A percentile compares a stretch with the other conserved stretches of the same genome.
Evolutionary conservation across 176 grass and related monocot genomes (phyloP).

Genomic region (Juncus effusus): DNA sequence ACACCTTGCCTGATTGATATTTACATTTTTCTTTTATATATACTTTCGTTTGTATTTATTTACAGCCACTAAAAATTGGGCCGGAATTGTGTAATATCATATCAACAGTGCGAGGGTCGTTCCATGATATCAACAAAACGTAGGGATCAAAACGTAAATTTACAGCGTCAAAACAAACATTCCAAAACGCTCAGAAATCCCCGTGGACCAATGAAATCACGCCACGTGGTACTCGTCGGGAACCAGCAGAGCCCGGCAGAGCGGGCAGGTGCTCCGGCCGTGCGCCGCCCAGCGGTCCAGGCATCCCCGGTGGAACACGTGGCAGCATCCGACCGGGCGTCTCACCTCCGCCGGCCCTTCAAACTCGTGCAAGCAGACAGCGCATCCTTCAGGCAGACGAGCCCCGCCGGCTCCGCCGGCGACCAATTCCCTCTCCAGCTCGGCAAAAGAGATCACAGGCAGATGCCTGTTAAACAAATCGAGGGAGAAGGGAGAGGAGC

Average conservation of each 20-base stretch:
- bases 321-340: conserved; percentile 50
- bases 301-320: conserved; percentile 79
- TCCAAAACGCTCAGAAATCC: not conserved
- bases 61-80: not conserved
- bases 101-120: not conserved
- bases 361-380: conserved; percentile 80
- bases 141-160: conserved; percentile 18
- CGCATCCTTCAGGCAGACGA: conserved; percentile 36
- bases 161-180: conserved; percentile 3
- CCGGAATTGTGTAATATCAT: not conserved
- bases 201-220: not conserved
- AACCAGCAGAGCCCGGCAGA: conserved; percentile 61
- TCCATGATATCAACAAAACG: conserved; percentile 9
- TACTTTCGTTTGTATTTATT: too few species aligned
- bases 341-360: conserved; percentile 57
- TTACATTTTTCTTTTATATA: not conserved
- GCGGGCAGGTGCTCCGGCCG: conserved; percentile 70
- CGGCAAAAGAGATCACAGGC: conserved; percentile 56
- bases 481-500: conserved; percentile 1
- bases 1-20: conserved; percentile 1
- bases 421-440: conserved; percentile 24
- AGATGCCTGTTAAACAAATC: conserved; percentile 45
- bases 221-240: conserved; percentile 22
- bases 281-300: conserved; percentile 71
- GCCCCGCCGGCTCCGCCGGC: not conserved